A percentile compares a stretch with the other conserved stretches of the same genome.
phyloP scores from a whole-genome alignment of 2,329 filamentous ascomycete genomes.

The Aspergillus sp. region DNA sequence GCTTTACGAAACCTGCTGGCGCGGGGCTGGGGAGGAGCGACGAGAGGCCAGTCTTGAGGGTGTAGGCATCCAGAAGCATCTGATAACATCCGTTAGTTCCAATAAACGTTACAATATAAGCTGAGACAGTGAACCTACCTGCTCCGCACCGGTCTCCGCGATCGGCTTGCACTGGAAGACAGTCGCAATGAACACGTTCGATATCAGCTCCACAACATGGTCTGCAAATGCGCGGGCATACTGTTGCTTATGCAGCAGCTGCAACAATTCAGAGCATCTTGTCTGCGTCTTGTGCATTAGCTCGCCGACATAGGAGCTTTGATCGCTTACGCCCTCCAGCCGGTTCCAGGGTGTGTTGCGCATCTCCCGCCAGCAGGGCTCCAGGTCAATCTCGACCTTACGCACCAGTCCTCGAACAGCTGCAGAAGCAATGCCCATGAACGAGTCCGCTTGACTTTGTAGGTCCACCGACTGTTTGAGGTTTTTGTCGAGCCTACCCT shows the following conservation, averaged over 20 bases:
- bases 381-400: constrained; percentile 77
- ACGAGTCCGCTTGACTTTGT: constrained; percentile 89
- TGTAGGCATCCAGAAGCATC: constrained; percentile 94
- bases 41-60: constrained; percentile 54
- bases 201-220: constrained; percentile 87
- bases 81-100: constrained; percentile 39
- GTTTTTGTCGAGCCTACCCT: constrained; percentile 80
- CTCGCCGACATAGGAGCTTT: constrained; percentile 87
- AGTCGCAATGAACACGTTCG: constrained; percentile 75
- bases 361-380: constrained; percentile 95
- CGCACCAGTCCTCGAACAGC: constrained; percentile 82
- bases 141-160: constrained; percentile 90
- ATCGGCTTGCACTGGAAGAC: constrained; percentile 89
- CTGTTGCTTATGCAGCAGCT: constrained; percentile 80
- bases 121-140: constrained; percentile 52
- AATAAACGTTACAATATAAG: not conserved
- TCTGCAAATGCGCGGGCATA: constrained; percentile 95
- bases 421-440: constrained; percentile 90
- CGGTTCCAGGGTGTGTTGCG: constrained; percentile 92
- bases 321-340: constrained; percentile 89
- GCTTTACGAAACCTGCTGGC: constrained; percentile 72
- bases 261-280: constrained; percentile 72
- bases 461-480: constrained; percentile 77
- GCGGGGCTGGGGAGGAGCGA: constrained; percentile 60
- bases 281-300: constrained; percentile 72